Evolutionary conservation across 2,329 filamentous ascomycete species (phyloP).

Genomic region (Hypoxylon sp.): DNA sequence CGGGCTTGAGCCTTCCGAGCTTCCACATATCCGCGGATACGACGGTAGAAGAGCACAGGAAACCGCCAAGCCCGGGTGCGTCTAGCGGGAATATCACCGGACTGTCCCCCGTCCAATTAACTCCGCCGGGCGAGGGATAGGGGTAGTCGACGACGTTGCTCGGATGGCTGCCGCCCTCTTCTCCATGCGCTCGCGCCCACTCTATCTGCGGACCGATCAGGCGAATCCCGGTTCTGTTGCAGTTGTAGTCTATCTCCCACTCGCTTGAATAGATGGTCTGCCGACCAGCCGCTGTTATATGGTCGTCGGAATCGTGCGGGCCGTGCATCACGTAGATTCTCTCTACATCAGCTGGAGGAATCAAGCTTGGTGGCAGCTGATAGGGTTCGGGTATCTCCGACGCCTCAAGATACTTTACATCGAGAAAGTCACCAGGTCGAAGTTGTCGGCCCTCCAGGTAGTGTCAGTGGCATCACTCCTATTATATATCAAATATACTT

Average conservation of each 20-base stretch:
- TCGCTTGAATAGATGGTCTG: slow-evolving; percentile 45
- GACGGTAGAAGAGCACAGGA: slow-evolving; percentile 51
- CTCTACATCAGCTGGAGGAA: slow-evolving; percentile 40
- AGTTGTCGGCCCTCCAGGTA: slow-evolving; percentile 25
- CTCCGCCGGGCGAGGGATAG: slow-evolving; percentile 50
- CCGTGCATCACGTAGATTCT: slow-evolving; percentile 49
- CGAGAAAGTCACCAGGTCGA: slow-evolving; percentile 21
- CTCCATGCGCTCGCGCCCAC: slow-evolving; percentile 50
- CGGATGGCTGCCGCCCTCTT: slow-evolving; percentile 50
- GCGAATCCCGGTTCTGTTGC: slow-evolving; percentile 51
- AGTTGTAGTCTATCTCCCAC: slow-evolving; percentile 53
- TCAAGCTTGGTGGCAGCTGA: slow-evolving; percentile 19
- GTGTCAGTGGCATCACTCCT: slow-evolving; percentile 1
- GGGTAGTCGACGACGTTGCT: slow-evolving; percentile 53
- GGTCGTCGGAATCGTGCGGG: slow-evolving; percentile 50
- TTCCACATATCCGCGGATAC: slow-evolving; percentile 53
- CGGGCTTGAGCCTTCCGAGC: slow-evolving; percentile 51
- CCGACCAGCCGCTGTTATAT: slow-evolving; percentile 47
- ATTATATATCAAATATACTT: neutral
- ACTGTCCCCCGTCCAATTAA: slow-evolving; percentile 55
- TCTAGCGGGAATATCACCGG: slow-evolving; percentile 51
- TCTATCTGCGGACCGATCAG: slow-evolving; percentile 49
- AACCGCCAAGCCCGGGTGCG: slow-evolving; percentile 53
- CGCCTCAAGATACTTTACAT: slow-evolving; percentile 25
- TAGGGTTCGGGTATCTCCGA: slow-evolving; percentile 11